Base-by-base conservation (phyloP, 2,329 filamentous ascomycete species). In the Tolypocladium sp. region DNA sequence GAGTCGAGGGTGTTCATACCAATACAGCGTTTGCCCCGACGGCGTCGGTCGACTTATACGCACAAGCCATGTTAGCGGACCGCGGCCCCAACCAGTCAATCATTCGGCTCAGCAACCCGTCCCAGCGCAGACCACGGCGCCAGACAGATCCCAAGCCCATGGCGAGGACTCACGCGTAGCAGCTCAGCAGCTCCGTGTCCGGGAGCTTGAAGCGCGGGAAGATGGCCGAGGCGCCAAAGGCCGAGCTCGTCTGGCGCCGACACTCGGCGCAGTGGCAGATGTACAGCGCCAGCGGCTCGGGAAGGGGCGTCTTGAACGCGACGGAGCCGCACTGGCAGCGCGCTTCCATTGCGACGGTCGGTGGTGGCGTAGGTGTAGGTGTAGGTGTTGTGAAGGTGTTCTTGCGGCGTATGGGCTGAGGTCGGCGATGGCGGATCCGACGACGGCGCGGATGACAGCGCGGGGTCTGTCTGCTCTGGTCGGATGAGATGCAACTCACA, bases 231-330 rank as follows among this genome's bases (percentile, higher is more conserved):
- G 85, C 82, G 35, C 86, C 87, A 71, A 87, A 89, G 1, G 87
- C 85, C 9, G 84, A 86, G 58, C 82, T 77, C 37, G 84, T 84
- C 73, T 89, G 87, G 59, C 82, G 79, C 55, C 83, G 81, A 70
- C 87, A 90, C 68, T 86, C 81, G 58, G 77, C 73, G 71, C 88
- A 90, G 73, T 90, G 88, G 73, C 87, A 90, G 68, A 89, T 84
- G 70, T 87, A 90, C 56, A 89, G 74, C n/a, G 81, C 81, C 51
- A 88, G 72, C 0, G 87, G 87, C 59, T 80, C 76, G 4, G 77
- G 70, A 1, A 81, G 72, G 1, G 87, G 85, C 37, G 86, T 88
- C 62, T 76, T 81, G 76, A 90, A 90, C 42, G 69, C 67, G 57
- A 89, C 79, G 20, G 79, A 73, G 57, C 84, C 83, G 74, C 88